Evolutionary conservation across 805 yeast genomes (phyloP).

Genomic region (Cyberlindnera euphorbiiphila): DNA sequence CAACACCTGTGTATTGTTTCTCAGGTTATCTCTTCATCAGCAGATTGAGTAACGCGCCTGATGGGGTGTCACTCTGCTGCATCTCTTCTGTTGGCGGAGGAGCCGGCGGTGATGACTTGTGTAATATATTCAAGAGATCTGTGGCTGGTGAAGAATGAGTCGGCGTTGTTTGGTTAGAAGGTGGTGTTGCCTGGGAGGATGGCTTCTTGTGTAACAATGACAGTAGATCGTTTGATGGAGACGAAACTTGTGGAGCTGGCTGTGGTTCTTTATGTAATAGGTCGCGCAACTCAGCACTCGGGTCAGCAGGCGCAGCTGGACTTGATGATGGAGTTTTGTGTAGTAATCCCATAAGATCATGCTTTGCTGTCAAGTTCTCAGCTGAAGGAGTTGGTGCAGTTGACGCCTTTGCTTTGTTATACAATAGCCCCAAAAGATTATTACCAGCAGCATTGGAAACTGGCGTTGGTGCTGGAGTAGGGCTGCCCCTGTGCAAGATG

Average conservation of each 20-base stretch:
- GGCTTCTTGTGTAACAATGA: conserved; percentile 12
- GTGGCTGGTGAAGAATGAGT: conserved; percentile 17
- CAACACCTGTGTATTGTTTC: no score
- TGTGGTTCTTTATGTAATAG: no score
- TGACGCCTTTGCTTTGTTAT: conserved; percentile 7
- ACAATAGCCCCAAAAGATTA: conserved; percentile 13
- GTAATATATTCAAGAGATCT: conserved; percentile 20
- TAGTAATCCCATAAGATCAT: conserved; percentile 14
- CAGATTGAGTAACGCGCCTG: no score
- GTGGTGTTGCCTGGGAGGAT: conserved; percentile 6
- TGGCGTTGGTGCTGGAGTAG: neutral
- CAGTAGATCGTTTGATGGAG: conserved; percentile 10
- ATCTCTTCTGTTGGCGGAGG: no score
- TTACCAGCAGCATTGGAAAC: conserved; percentile 9
- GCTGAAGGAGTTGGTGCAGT: neutral
- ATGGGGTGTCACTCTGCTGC: no score
- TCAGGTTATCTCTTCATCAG: no score
- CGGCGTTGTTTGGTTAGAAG: neutral
- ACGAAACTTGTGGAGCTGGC: conserved; percentile 1
- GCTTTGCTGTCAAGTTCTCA: conserved; percentile 8
- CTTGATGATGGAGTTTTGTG: no score
- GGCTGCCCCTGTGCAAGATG: conserved; percentile 1
- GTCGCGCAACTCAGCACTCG: no score
- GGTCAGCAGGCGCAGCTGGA: no score
- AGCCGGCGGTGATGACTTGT: conserved; percentile 12